Evolutionary conservation across 768 basidiomycete genomes (phyloP).

Genomic region (Leccinum pellstonianum): DNA sequence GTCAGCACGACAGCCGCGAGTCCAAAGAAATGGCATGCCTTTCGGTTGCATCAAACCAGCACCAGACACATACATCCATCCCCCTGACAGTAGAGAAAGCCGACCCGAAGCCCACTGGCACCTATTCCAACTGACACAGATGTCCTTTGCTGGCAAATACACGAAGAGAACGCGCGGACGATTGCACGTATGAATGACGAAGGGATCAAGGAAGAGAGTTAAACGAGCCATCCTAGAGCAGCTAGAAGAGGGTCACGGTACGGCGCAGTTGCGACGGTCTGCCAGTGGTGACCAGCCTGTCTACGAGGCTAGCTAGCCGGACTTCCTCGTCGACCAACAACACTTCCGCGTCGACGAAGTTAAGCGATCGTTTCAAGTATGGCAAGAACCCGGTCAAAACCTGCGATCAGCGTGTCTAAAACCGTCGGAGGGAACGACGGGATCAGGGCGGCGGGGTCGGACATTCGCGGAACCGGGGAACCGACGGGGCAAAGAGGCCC

Average conservation of each 20-base stretch:
- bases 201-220: constrained; percentile 60
- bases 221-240: constrained; percentile 62
- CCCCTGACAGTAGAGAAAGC: background rate
- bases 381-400: no score
- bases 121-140: constrained; percentile 24
- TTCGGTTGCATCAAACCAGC: constrained; percentile 51
- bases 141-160: constrained; percentile 57
- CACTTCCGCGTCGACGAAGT: no score
- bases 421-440: no score
- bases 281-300: no score
- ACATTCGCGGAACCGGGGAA: no score
- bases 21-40: constrained; percentile 49
- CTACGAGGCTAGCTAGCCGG: no score
- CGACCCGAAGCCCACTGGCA: constrained; percentile 7
- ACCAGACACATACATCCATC: background rate
- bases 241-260: constrained; percentile 67
- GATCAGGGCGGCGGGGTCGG: no score
- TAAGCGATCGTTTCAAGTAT: no score
- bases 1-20: constrained; percentile 6
- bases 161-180: constrained; percentile 60
- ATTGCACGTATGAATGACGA: constrained; percentile 70
- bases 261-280: constrained; percentile 47
- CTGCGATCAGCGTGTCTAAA: no score
- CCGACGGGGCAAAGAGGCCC: no score
- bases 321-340: no score